These are phyloP conservation scores for Pinus albicaulis DNA, from an alignment of 75 land plant genomes.

Conservation along the genomic window DNA sequence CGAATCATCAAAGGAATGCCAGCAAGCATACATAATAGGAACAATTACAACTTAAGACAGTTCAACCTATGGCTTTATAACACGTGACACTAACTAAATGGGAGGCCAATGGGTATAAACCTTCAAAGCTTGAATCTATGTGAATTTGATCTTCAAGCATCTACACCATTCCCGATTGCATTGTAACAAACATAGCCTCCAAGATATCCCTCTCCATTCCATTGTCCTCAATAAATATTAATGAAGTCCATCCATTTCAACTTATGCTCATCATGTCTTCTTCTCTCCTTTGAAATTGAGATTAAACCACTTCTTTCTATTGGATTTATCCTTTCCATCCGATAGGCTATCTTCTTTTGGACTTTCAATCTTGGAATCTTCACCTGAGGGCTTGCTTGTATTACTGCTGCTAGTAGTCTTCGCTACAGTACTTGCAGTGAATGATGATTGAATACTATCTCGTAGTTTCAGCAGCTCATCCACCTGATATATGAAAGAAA, in stretches of 20 bases:
- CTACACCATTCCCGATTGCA: conserved; percentile 18
- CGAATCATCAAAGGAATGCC: no score
- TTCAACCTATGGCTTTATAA: no score
- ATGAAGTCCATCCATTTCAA: neutral
- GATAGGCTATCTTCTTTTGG: conserved; percentile 40
- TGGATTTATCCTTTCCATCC: conserved; percentile 70
- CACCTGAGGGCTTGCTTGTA: conserved; percentile 42
- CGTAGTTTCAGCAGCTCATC: conserved; percentile 84
- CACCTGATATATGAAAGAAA: conserved; percentile 45
- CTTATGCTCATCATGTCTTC: conserved; percentile 27
- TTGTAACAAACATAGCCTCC: neutral
- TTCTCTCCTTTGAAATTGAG: conserved; percentile 65
- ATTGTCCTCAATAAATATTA: neutral
- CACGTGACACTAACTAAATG: neutral
- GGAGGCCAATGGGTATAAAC: conserved; percentile 8
- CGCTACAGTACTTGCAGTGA: conserved; percentile 31
- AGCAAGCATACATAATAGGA: neutral
- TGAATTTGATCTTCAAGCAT: conserved; percentile 38
- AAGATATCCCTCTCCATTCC: neutral
- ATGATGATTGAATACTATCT: conserved; percentile 82
- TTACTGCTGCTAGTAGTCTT: conserved; percentile 45
- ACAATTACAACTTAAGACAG: neutral
- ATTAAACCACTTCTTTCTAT: conserved; percentile 84
- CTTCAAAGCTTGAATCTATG: conserved; percentile 26
- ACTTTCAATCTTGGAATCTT: conserved; percentile 48